Evolutionary conservation across 1,284 basidiomycete species (phyloP), one percentile per base, ranked within the genome.

Genomic region (Schizophyllum amplum): DNA sequence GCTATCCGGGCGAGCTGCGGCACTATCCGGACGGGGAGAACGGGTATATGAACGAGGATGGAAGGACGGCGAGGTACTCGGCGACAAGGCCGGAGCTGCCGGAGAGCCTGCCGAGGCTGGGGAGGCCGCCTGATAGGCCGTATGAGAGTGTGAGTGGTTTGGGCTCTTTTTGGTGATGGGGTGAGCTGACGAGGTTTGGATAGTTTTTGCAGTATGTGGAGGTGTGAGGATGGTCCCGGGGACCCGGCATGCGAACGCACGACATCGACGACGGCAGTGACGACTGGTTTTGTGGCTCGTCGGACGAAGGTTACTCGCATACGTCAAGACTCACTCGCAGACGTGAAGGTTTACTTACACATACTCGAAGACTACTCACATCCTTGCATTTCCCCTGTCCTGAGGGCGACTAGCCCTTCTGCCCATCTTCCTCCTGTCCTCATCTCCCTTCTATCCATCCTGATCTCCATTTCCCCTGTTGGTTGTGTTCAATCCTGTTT

Each of bases 131-230:
- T 15, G 54, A 66, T 55, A 71, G 71, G 52, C 85, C 84, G 47
- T 87, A 88, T 68, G 74, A 79, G 22, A 67, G 65, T 51, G 84
- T 87, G 60, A 67, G 81, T 73, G 5, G n/a, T n/a, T n/a, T n/a
- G 24, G 53, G 47, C 24, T 22, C 55, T 51, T 51, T 24, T 15
- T 25, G 50, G 47, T 54, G 15, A 53, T 25, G 55, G 47, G 33
- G 21, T 7, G 56, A 22, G n/a, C 54, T 61, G 23, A 60, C 55
- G 47, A 22, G 46, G 42, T 56, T 47, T 24, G 33, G n/a, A n/a
- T n/a, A n/a, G n/a, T n/a, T 26, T 50, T 51, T 47, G 22, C 59
- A 77, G 74, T 77, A 76, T 65, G 65, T 75, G 56, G 65, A 66
- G n/a, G 50, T 72, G 68, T 57, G 57, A 68, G n/a, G 69, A 66